Evolutionary conservation across 176 grass and related monocot genomes (phyloP).

Genomic region (Chrysopogon serrulatus): DNA sequence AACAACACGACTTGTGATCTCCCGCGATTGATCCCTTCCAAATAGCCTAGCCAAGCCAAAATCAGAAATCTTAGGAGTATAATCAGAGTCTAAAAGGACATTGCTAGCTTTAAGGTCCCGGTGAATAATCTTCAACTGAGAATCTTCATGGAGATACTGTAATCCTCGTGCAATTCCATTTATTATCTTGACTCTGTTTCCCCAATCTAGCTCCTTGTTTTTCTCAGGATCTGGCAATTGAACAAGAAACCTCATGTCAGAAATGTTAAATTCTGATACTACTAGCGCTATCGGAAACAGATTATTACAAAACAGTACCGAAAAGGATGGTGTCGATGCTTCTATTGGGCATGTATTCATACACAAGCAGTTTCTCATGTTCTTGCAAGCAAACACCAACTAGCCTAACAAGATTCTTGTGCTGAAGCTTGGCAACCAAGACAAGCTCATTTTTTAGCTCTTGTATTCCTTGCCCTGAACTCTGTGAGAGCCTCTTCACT

Average conservation of each 20-base stretch:
- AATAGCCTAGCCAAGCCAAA: conserved; percentile 73
- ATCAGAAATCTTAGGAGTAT: conserved; percentile 66
- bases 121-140: conserved; percentile 49
- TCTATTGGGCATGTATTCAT: conserved; percentile 53
- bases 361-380: conserved; percentile 43
- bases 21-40: conserved; percentile 37
- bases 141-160: conserved; percentile 71
- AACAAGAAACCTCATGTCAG: background rate
- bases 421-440: conserved; percentile 44
- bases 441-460: conserved; percentile 42
- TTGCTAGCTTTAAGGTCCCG: conserved; percentile 30
- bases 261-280: background rate
- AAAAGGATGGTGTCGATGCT: conserved; percentile 44
- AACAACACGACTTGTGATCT: conserved; percentile 43
- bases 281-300: background rate
- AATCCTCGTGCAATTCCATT: conserved; percentile 44
- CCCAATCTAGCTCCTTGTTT: conserved; percentile 40
- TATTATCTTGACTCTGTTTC: conserved; percentile 26
- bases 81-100: conserved; percentile 28
- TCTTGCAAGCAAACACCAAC: conserved; percentile 41
- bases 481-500: conserved; percentile 32
- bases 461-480: conserved; percentile 32
- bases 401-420: conserved; percentile 45
- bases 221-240: conserved; percentile 26
- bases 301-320: conserved; percentile 6